phyloP scores from a whole-genome alignment of 768 basidiomycete genomes.

The Mrakia hoshinonis region DNA sequence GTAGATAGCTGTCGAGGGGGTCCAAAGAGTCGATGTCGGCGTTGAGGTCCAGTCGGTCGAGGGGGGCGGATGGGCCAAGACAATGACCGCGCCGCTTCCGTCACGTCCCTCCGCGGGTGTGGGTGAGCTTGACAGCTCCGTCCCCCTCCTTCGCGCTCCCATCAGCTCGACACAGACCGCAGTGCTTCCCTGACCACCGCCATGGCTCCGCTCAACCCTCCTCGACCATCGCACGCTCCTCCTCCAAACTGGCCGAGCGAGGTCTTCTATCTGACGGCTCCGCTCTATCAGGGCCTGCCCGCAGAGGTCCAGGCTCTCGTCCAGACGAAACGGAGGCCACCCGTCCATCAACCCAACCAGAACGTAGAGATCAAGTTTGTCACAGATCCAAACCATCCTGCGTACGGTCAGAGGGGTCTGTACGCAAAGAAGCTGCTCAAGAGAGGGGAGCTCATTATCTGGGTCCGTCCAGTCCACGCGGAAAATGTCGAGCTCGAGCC shows the following conservation, averaged over 20 bases:
- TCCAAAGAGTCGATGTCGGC: neutral
- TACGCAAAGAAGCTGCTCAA: slow-evolving; percentile 19
- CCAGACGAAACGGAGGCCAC: slow-evolving; percentile 4
- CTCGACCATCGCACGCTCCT: slow-evolving; percentile 19
- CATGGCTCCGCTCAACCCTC: slow-evolving; percentile 22
- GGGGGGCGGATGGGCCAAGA: too few species aligned
- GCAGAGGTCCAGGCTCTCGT: slow-evolving; percentile 2
- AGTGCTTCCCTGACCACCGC: neutral
- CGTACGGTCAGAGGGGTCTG: slow-evolving; percentile 26
- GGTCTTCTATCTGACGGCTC: slow-evolving; percentile 25
- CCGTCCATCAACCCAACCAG: neutral
- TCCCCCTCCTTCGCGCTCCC: neutral
- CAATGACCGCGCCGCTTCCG: too few species aligned
- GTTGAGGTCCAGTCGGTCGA: neutral
- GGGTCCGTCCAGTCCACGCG: neutral
- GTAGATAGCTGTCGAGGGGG: neutral
- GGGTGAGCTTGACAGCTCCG: neutral
- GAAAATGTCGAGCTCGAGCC: neutral
- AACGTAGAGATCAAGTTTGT: slow-evolving; percentile 25
- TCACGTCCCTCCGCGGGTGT: too few species aligned
- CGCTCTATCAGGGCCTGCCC: slow-evolving; percentile 24
- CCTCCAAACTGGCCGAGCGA: slow-evolving; percentile 29
- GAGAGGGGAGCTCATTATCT: slow-evolving; percentile 25
- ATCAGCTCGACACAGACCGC: neutral
- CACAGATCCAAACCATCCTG: slow-evolving; percentile 13